Evolutionary conservation across 495 filamentous ascomycete genomes (phyloP).

Genomic region (Penicillium tannophilum): DNA sequence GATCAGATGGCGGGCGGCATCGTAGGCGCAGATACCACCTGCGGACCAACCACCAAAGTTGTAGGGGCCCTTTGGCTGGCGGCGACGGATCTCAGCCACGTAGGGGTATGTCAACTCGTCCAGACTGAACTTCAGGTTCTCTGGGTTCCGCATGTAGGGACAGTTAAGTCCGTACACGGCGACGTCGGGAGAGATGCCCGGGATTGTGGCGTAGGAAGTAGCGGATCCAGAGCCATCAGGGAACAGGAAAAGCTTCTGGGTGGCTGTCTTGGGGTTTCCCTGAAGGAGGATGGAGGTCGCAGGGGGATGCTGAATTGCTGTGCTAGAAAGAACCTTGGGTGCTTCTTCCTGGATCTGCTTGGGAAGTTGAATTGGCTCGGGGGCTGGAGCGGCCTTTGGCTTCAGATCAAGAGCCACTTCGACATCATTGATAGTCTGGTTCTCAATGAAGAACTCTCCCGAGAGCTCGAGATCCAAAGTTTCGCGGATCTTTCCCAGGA

Average conservation of each 20-base stretch:
- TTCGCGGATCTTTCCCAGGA: conserved; percentile 57
- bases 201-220: conserved; percentile 63
- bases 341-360: conserved; percentile 21
- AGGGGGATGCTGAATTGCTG: conserved; percentile 34
- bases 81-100: conserved; percentile 67
- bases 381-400: conserved; percentile 30
- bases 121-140: conserved; percentile 56
- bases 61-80: conserved; percentile 73
- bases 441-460: conserved; percentile 62
- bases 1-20: conserved; percentile 72
- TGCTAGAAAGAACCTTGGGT: conserved; percentile 17
- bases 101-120: conserved; percentile 60
- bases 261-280: conserved; percentile 47
- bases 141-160: conserved; percentile 65
- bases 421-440: conserved; percentile 57
- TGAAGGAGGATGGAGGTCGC: conserved; percentile 56
- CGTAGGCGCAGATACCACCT: conserved; percentile 86
- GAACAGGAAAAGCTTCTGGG: conserved; percentile 49
- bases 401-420: conserved; percentile 48
- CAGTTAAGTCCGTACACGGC: conserved; percentile 66
- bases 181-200: conserved; percentile 55
- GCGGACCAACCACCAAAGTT: conserved; percentile 78
- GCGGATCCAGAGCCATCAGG: conserved; percentile 56
- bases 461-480: conserved; percentile 51
- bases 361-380: conserved; percentile 25